A percentile compares a stretch with the other conserved stretches of the same genome.
Evolutionary conservation across 371 early-diverging fungal genomes (phyloP).

Genomic region (Apophysomyces sp.): DNA sequence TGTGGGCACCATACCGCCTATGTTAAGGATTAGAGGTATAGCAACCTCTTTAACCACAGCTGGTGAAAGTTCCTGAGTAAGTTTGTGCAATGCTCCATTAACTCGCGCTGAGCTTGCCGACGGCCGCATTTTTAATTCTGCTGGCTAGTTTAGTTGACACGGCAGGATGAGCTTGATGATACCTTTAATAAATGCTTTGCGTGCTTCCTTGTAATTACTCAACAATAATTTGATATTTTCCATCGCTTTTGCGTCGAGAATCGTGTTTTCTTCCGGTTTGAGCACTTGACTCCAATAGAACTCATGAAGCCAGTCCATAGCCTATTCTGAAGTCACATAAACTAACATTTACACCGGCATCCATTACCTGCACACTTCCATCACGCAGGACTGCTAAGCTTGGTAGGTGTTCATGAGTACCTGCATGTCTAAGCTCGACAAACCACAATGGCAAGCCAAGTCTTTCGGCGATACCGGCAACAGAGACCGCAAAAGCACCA

Average conservation of each 20-base stretch:
- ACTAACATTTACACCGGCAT: neutral
- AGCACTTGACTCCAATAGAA: slow-evolving; percentile 42
- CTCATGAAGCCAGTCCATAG: slow-evolving; percentile 51
- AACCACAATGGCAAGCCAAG: slow-evolving; percentile 65
- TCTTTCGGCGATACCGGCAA: slow-evolving; percentile 52
- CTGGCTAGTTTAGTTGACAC: neutral
- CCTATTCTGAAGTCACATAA: slow-evolving; percentile 17
- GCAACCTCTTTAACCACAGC: slow-evolving; percentile 16
- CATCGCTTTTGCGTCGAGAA: slow-evolving; percentile 7
- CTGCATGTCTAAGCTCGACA: slow-evolving; percentile 68
- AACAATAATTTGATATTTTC: slow-evolving; percentile 23
- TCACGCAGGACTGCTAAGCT: slow-evolving; percentile 54
- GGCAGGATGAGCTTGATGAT: neutral
- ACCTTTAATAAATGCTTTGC: slow-evolving; percentile 38
- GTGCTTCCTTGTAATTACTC: slow-evolving; percentile 35
- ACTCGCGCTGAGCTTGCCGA: neutral
- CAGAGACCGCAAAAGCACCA: slow-evolving; percentile 48
- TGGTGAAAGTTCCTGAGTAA: slow-evolving; percentile 8
- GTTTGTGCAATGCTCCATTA: slow-evolving; percentile 8
- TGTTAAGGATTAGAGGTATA: slow-evolving; percentile 35
- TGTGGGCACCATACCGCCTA: slow-evolving; percentile 44
- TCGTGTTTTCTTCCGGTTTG: slow-evolving; percentile 9
- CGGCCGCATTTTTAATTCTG: neutral
- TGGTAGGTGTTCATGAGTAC: slow-evolving; percentile 67
- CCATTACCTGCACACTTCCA: slow-evolving; percentile 43